A percentile compares a stretch with the other conserved stretches of the same genome.
phyloP scores from a whole-genome alignment of 208 protist genomes.

The Zelonia costaricensis region DNA sequence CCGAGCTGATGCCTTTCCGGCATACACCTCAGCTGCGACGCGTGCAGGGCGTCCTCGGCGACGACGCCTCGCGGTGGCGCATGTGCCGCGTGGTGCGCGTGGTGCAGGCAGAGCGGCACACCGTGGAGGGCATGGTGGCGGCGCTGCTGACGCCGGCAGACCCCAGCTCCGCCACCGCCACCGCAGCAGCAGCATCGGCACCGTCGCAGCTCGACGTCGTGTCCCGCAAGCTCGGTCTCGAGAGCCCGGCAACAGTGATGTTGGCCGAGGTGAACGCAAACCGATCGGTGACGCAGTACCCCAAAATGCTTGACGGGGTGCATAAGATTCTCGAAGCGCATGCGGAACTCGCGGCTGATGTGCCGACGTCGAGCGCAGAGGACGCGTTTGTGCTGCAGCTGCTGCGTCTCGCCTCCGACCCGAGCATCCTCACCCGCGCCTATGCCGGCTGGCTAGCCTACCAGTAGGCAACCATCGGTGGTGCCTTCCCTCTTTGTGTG shows the following conservation, averaged over 20 bases:
- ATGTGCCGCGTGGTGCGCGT: constrained; percentile 67
- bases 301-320: not conserved
- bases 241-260: constrained; percentile 26
- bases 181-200: no score
- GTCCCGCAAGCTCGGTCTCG: constrained; percentile 33
- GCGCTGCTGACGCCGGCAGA: constrained; percentile 1
- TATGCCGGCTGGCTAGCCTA: not conserved
- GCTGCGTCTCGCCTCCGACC: constrained; percentile 7
- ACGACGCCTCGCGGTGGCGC: constrained; percentile 38
- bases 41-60: constrained; percentile 74
- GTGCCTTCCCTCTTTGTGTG: not conserved
- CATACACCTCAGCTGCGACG: constrained; percentile 82
- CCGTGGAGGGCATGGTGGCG: constrained; percentile 61
- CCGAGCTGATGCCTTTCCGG: constrained; percentile 95
- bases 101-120: constrained; percentile 45
- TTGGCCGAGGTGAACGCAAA: constrained; percentile 10
- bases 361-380: not conserved
- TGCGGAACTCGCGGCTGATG: not conserved
- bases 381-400: constrained; percentile 7
- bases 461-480: not conserved
- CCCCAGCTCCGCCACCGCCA: not conserved
- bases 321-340: not conserved
- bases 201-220: constrained; percentile 23
- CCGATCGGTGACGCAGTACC: constrained; percentile 3
- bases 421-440: constrained; percentile 5